phyloP scores from a whole-genome alignment of 495 filamentous ascomycete species.

The Chaetomium cochliodes region DNA sequence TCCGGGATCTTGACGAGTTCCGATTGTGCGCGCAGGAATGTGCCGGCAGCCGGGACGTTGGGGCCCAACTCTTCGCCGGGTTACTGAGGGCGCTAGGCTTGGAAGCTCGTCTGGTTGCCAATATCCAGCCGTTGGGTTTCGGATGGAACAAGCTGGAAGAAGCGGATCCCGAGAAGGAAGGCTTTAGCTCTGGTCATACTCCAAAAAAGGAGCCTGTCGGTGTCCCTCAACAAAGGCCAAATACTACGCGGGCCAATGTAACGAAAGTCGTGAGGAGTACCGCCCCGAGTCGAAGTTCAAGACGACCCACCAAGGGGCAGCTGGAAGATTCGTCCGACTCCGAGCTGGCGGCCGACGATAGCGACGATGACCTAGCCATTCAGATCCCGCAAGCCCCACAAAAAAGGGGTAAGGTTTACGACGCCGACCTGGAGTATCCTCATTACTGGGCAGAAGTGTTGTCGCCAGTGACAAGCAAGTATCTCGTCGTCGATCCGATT shows the following conservation, averaged over 20 bases:
- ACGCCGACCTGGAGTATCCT: constrained; percentile 74
- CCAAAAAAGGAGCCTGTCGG: constrained; percentile 23
- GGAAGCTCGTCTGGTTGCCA: constrained; percentile 77
- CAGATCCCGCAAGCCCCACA: constrained; percentile 35
- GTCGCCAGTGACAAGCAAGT: constrained; percentile 73
- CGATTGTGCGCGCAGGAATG: constrained; percentile 65
- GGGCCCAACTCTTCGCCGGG: constrained; percentile 86
- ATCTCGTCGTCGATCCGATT: constrained; percentile 74
- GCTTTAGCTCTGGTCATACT: constrained; percentile 19
- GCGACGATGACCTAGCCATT: constrained; percentile 44
- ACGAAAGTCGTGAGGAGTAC: constrained; percentile 27
- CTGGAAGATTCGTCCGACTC: constrained; percentile 34
- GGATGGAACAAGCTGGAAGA: constrained; percentile 88
- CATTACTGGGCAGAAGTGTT: constrained; percentile 92
- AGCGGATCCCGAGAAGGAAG: constrained; percentile 47
- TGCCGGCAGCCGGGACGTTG: constrained; percentile 81
- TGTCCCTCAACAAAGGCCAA: background rate
- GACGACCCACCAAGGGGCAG: constrained; percentile 45
- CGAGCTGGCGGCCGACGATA: constrained; percentile 40
- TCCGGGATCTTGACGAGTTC: constrained; percentile 64
- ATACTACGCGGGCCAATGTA: constrained; percentile 13
- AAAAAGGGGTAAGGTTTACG: constrained; percentile 45
- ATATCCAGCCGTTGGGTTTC: constrained; percentile 84
- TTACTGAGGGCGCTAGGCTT: constrained; percentile 79
- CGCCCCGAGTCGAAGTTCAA: constrained; percentile 40